Base-by-base conservation (phyloP, 306 rosid species). In the Rosa persica region DNA sequence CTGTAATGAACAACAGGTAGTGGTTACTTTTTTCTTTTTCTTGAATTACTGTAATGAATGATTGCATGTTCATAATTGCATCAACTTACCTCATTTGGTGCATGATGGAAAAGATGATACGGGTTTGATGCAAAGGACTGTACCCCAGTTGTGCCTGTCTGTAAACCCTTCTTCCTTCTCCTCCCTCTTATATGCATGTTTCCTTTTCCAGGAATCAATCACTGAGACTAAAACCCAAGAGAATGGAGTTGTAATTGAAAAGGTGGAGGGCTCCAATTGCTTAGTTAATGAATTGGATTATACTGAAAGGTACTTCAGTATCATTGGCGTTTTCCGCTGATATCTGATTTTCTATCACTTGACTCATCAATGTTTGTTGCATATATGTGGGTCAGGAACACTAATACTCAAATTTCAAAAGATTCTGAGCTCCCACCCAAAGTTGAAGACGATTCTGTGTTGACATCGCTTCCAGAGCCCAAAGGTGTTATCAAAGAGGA, bases 151-250 rank as follows among this genome's bases (percentile, higher is more conserved):
- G 8, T 75, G 23, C 23, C 58, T 60, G 19, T 40, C 11, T 40
- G 17, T 22, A 42, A 12, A 68, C 49, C 46, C 0, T 44, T 39
- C 39, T 62, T 22, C 52, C 44, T 76, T 16, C 67, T 64, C 70
- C 55, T 36, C 72, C 67, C 58, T 70, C 78, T 84, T 20, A 79
- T 88, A 19, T 81, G 65, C 75, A 67, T 57, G 49, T 82, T 85
- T 86, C 77, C 78, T 81, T 66, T 17, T 19, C 25, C 89, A 96
- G 99, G 98, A 88, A 73, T 65, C 91, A 55, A 36, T 82, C 66
- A 72, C 89, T 46, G 97, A 85, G 80, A 84, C 86, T 61, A 78
- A 81, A 89, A 83, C 86, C 83, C 90, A 66, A 76, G 96, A 86
- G 76, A 85, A 84, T 83, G 89, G 88, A 51, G 62, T 76, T 67